Percentiles rank a stretch among this genome's conserved stretches.
phyloP scores from a whole-genome alignment of 192 early-diverging fungal genomes.

The Linnemannia exigua region DNA sequence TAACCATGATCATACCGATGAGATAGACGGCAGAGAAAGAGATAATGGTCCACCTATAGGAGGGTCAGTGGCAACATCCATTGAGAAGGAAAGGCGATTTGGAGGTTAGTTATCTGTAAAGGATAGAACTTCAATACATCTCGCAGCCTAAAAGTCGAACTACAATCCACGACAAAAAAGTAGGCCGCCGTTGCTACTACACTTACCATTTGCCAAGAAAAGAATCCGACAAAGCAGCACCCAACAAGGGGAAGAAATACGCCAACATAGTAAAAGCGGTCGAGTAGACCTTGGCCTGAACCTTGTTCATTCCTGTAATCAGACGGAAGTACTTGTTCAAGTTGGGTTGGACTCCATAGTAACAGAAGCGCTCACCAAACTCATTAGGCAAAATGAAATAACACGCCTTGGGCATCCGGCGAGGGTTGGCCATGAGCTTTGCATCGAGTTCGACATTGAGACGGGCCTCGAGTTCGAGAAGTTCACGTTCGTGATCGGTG shows the following conservation, averaged over 20 bases:
- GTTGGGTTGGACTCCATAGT: constrained; percentile 71
- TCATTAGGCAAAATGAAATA: constrained; percentile 66
- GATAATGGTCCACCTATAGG: constrained; percentile 56
- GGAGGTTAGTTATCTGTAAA: neutral
- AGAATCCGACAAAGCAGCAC: constrained; percentile 73
- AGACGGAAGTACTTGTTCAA: constrained; percentile 57
- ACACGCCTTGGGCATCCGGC: constrained; percentile 55
- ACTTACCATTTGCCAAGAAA: constrained; percentile 75
- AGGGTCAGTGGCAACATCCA: neutral
- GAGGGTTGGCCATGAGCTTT: constrained; percentile 61
- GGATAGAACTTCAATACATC: constrained; percentile 12
- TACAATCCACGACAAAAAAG: too few relatives aligned
- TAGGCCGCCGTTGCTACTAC: too few relatives aligned
- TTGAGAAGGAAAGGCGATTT: neutral
- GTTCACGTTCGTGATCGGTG: constrained; percentile 46
- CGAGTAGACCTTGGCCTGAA: constrained; percentile 35
- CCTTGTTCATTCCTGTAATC: constrained; percentile 49
- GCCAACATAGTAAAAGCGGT: constrained; percentile 63
- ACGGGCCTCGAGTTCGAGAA: constrained; percentile 61
- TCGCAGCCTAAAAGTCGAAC: neutral
- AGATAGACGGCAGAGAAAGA: constrained; percentile 63
- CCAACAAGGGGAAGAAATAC: constrained; percentile 71
- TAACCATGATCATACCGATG: constrained; percentile 64
- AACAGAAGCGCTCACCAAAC: constrained; percentile 67
- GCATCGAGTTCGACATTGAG: constrained; percentile 66